Percentiles rank a stretch among this genome's conserved stretches.
Evolutionary conservation across 1,284 basidiomycete species (phyloP).

Genomic region (Tilletia horrida): DNA sequence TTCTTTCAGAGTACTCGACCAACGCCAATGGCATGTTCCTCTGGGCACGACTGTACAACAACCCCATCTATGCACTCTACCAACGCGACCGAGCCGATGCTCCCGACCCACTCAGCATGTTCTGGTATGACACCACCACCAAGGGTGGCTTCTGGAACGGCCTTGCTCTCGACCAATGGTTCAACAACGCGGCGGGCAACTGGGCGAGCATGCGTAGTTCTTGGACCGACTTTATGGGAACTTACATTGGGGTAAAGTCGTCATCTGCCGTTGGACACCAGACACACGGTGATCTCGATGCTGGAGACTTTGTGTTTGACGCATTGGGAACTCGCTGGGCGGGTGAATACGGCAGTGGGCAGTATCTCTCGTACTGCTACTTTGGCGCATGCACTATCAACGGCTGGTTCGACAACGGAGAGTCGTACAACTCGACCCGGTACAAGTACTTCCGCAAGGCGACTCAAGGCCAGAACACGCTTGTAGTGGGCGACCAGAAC

Average conservation of each 20-base stretch:
- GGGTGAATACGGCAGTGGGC: conserved; percentile 84
- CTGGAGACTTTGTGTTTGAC: conserved; percentile 91
- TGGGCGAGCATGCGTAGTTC: conserved; percentile 85
- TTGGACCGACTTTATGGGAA: conserved; percentile 84
- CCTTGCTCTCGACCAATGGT: conserved; percentile 78
- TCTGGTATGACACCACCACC: conserved; percentile 87
- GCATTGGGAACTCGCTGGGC: conserved; percentile 92
- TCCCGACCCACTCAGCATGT: conserved; percentile 92
- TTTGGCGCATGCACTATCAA: conserved; percentile 56
- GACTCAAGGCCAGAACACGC: conserved; percentile 94
- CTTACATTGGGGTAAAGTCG: conserved; percentile 84
- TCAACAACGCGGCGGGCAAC: conserved; percentile 62
- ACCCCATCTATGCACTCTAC: conserved; percentile 75
- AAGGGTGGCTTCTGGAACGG: conserved; percentile 89
- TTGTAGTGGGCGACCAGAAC: conserved; percentile 74
- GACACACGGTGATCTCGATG: conserved; percentile 89
- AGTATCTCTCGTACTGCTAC: conserved; percentile 65
- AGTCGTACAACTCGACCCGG: conserved; percentile 33
- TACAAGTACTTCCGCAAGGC: conserved; percentile 74
- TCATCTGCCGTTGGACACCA: conserved; percentile 70
- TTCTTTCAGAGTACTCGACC: conserved; percentile 63
- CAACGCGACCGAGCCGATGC: conserved; percentile 84
- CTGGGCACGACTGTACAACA: conserved; percentile 40
- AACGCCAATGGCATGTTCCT: conserved; percentile 50
- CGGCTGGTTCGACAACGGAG: conserved; percentile 45